Percentiles rank a stretch among this genome's conserved stretches.
Evolutionary conservation across 2,329 filamentous ascomycete genomes (phyloP).

Genomic region (Macrophomina phaseolina): DNA sequence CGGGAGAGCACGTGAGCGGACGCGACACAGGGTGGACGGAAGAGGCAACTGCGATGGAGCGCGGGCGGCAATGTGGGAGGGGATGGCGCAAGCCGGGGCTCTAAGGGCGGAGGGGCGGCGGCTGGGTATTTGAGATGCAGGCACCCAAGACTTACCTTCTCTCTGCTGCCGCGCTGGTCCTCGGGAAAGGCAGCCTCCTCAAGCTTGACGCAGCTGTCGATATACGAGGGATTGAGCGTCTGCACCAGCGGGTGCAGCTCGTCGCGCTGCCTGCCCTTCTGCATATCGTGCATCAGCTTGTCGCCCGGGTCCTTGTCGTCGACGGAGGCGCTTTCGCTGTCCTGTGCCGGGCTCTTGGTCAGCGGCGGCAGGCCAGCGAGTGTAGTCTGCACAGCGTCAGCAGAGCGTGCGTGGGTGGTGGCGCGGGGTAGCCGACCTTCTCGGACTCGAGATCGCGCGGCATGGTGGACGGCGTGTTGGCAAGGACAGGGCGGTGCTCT

Average conservation of each 20-base stretch:
- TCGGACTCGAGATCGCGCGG: conserved; percentile 51
- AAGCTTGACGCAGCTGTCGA: conserved; percentile 65
- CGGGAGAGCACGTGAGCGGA: conserved; percentile 2
- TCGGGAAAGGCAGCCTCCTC: conserved; percentile 65
- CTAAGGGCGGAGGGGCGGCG: not conserved
- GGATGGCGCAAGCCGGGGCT: conserved; percentile 6
- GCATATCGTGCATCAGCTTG: conserved; percentile 33
- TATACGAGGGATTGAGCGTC: conserved; percentile 69
- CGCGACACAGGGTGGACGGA: not conserved
- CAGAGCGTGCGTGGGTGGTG: not conserved
- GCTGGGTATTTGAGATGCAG: conserved; percentile 25
- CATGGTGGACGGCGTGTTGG: conserved; percentile 38
- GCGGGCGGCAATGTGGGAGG: not conserved
- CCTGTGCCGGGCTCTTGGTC: conserved; percentile 35
- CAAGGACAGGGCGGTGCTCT: not conserved
- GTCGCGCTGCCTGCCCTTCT: conserved; percentile 51
- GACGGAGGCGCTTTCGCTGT: conserved; percentile 19
- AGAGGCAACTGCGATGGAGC: not conserved
- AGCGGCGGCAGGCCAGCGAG: conserved; percentile 46
- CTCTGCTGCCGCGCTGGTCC: conserved; percentile 61
- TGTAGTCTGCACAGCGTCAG: conserved; percentile 31
- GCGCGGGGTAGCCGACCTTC: conserved; percentile 25
- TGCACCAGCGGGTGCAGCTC: conserved; percentile 76
- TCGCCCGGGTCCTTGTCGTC: conserved; percentile 28
- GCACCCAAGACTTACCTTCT: conserved; percentile 58